Conservation (phyloP, 768 basidiomycete species). For the Pleurotus salmoneostramineus region DNA sequence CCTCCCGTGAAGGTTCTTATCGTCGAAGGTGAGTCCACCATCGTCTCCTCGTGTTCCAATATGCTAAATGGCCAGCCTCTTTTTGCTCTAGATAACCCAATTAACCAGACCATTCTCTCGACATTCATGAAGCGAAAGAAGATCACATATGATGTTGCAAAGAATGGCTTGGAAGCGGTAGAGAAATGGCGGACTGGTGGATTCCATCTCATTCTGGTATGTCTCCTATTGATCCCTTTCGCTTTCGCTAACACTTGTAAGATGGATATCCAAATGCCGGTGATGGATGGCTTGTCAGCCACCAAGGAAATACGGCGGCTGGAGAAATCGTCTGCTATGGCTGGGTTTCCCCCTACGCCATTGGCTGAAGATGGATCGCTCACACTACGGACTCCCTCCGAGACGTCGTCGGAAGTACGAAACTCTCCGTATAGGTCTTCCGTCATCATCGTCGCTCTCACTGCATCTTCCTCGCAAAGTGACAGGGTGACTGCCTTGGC, state of each 20-base stretch:
- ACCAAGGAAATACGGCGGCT: slow-evolving; percentile 92
- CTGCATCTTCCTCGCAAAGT: slow-evolving; percentile 90
- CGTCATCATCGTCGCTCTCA: slow-evolving; percentile 99
- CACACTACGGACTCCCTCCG: slow-evolving; percentile 47
- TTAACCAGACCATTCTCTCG: slow-evolving; percentile 96
- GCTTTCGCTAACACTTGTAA: slow-evolving; percentile 23
- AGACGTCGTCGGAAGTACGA: slow-evolving; percentile 44
- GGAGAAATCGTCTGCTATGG: slow-evolving; percentile 64
- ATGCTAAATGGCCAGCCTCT: too few relatives aligned
- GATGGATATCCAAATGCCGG: slow-evolving; percentile 99
- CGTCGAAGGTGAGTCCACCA: slow-evolving; percentile 74
- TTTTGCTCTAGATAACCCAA: slow-evolving; percentile 99
- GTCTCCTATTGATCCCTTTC: slow-evolving; percentile 22
- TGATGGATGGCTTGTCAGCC: slow-evolving; percentile 97
- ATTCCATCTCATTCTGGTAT: slow-evolving; percentile 93
- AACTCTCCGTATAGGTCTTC: slow-evolving; percentile 81
- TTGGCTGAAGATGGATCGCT: slow-evolving; percentile 39
- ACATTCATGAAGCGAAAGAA: slow-evolving; percentile 96
- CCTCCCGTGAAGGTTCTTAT: slow-evolving; percentile 98
- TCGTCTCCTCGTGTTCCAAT: too few relatives aligned
- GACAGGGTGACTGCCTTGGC: slow-evolving; percentile 97
- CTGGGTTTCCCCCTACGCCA: slow-evolving; percentile 67
- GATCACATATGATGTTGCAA: slow-evolving; percentile 92
- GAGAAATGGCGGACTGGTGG: slow-evolving; percentile 90
- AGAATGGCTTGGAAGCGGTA: slow-evolving; percentile 93